Evolutionary conservation across 2,329 filamentous ascomycete species (phyloP).

Genomic region (Fusarium nygamai): DNA sequence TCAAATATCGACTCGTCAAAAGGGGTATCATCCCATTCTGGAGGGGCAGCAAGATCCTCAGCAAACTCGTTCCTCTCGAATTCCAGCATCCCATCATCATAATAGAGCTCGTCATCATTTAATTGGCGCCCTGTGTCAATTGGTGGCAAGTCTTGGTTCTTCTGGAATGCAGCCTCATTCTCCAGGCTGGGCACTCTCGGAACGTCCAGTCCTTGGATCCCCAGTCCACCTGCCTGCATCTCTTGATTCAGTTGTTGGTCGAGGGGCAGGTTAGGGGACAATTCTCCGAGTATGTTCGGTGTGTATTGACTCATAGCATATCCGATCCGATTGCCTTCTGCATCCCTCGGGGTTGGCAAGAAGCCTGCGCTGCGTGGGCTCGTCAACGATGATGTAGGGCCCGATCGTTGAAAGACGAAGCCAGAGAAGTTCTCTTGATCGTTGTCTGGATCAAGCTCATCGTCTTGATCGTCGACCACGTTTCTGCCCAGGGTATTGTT

Average conservation of each 20-base stretch:
- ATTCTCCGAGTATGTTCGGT: slow-evolving; percentile 34
- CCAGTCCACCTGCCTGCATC: slow-evolving; percentile 50
- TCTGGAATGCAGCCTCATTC: slow-evolving; percentile 37
- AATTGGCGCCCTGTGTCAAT: slow-evolving; percentile 9
- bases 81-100: slow-evolving; percentile 69
- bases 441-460: slow-evolving; percentile 40
- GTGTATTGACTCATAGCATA: slow-evolving; percentile 64
- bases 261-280: slow-evolving; percentile 29
- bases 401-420: slow-evolving; percentile 67
- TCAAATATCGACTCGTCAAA: slow-evolving; percentile 83
- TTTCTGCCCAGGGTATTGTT: slow-evolving; percentile 20
- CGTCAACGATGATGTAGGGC: slow-evolving; percentile 59
- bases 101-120: slow-evolving; percentile 73
- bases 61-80: slow-evolving; percentile 57
- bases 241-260: slow-evolving; percentile 20
- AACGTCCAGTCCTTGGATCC: slow-evolving; percentile 52
- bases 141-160: slow-evolving; percentile 32
- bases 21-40: slow-evolving; percentile 60
- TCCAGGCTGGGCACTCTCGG: slow-evolving; percentile 24
- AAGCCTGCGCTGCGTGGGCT: slow-evolving; percentile 61
- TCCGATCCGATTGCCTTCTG: slow-evolving; percentile 64
- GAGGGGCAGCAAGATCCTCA: slow-evolving; percentile 53
- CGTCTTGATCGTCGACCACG: slow-evolving; percentile 40
- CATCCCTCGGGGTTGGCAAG: slow-evolving; percentile 64
- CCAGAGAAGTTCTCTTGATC: slow-evolving; percentile 69